These are phyloP conservation scores for Fraxinus quadrangulata DNA, from an alignment of 257 asterid genomes.

Conservation along the genomic window DNA sequence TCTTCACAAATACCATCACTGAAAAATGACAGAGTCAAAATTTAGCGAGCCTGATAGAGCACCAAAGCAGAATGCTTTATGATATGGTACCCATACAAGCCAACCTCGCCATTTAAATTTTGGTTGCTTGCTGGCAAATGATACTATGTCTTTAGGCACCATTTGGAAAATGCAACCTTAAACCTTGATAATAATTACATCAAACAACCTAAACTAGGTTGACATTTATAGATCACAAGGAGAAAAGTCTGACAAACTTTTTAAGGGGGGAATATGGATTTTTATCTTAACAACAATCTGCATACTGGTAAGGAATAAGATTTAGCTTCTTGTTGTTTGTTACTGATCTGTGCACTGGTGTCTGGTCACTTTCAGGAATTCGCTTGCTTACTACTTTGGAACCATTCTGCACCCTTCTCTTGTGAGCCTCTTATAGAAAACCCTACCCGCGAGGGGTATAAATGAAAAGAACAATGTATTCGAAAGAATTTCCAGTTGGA, in stretches of 20 bases:
- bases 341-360: not conserved
- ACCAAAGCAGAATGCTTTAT: conserved; percentile 21
- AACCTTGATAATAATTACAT: not conserved
- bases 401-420: not conserved
- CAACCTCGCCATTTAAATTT: conserved; percentile 44
- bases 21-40: conserved; percentile 13
- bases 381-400: not conserved
- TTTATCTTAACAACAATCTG: not conserved
- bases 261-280: not conserved
- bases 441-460: not conserved
- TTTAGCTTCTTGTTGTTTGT: not conserved
- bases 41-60: conserved; percentile 33
- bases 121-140: conserved; percentile 71
- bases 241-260: not conserved
- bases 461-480: not conserved
- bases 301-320: not conserved
- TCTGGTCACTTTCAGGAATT: not conserved
- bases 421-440: not conserved
- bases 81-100: conserved; percentile 24
- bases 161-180: conserved; percentile 59
- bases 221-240: too few species aligned
- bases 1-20: not conserved
- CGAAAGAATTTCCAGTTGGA: not conserved
- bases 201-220: not conserved
- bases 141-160: conserved; percentile 46